Evolutionary conservation across 257 asterid species (phyloP), one percentile per base, ranked within the genome.

Genomic region (Galeopsis tetrahit): DNA sequence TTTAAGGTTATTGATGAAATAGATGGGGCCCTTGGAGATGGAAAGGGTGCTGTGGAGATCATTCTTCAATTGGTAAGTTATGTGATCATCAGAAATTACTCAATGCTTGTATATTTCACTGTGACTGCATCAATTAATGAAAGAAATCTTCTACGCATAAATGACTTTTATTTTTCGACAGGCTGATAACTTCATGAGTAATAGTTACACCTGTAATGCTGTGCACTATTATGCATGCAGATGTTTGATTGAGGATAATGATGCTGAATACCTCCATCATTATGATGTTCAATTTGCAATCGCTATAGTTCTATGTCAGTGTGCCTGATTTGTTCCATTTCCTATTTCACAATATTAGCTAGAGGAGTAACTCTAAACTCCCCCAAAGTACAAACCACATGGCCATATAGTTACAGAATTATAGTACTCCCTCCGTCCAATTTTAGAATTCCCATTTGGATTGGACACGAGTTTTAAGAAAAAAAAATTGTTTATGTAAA

Each of bases 11-110:
- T 95, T 80, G 99, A 95, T 84, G 99, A 95, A 81, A 95, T 92
- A 68, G 99, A 95, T 77, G 99, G 99, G 66, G 97, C 99, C 73
- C 98, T 92, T 55, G 91, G 89, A 72, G 99, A 89, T 52, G 99
- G 99, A 67, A 95, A 95, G 80, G 99, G 99, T 77, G 99, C 97
- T 75, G 93, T 95, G 36, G 99, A 95, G 15, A 81, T 95, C 84
- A 81, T 95, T 79, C 86, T 95, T 63, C 82, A 81, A 77, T 78
- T 95, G 96, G 99, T 94, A 86, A 77, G 77, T 79, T 78, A 39
- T 57, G 31, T 71, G 61, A 48, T 36, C 70, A 69, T 69, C 48
- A 68, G 42, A 48, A 68, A 34, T 77, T 55, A 38, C 46, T 65
- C 3, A 42, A 3, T 53, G 63, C 73, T 56, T 60, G 11, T 56